These are phyloP conservation scores for Cryptosporidium tyzzeri DNA, from an alignment of 169 alveolate species.

Conservation along the genomic window DNA sequence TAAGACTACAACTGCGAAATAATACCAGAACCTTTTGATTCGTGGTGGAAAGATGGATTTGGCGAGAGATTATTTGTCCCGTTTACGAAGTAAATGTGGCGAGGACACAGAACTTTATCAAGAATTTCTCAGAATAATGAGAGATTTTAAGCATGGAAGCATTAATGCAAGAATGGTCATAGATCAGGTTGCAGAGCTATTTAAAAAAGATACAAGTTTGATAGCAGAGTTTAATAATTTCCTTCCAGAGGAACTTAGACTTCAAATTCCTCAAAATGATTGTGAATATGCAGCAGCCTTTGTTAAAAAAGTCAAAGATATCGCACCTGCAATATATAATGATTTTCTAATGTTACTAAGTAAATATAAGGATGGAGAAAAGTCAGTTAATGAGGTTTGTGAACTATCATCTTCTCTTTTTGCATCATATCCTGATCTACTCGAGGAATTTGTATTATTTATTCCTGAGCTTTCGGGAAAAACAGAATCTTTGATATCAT, in stretches of 20 bases:
- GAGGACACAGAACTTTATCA: conserved; percentile 75
- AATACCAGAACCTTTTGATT: conserved; percentile 8
- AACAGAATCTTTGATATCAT: conserved; percentile 8
- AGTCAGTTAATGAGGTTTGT: conserved; percentile 56
- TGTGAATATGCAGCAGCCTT: conserved; percentile 75
- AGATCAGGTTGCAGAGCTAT: conserved; percentile 64
- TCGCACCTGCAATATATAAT: conserved; percentile 62
- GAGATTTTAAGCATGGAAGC: conserved; percentile 72
- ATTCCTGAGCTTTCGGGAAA: conserved; percentile 37
- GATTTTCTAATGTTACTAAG: conserved; percentile 52
- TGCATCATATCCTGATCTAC: conserved; percentile 63
- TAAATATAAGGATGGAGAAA: conserved; percentile 60
- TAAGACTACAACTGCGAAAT: conserved; percentile 36
- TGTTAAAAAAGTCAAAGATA: conserved; percentile 54
- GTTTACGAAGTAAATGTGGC: conserved; percentile 65
- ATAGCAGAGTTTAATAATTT: conserved; percentile 72
- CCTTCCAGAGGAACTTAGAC: conserved; percentile 71
- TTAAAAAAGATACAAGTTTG: conserved; percentile 41
- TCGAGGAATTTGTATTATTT: conserved; percentile 46
- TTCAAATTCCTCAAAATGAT: conserved; percentile 72
- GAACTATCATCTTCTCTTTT: conserved; percentile 23
- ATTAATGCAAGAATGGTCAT: conserved; percentile 70
- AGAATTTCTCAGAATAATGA: conserved; percentile 73
- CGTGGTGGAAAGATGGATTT: conserved; percentile 71
- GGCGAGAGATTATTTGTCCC: conserved; percentile 73